Evolutionary conservation across 257 asterid species (phyloP), one percentile per base, ranked within the genome.

Genomic region (Penstemon eatonii): DNA sequence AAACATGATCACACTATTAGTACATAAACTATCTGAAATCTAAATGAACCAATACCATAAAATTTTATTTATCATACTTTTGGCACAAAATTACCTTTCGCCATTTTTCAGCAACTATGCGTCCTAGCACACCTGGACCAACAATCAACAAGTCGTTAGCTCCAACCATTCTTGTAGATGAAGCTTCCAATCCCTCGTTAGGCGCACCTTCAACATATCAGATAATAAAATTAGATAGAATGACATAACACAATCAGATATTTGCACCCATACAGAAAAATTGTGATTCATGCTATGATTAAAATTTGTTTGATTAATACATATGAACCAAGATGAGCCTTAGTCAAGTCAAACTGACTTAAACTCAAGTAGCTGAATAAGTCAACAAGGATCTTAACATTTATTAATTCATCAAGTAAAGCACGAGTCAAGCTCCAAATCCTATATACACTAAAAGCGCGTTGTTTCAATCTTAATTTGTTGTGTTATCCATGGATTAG

Each of bases 81-180:
- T 19, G 54, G 8, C 13, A 13, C 53, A 56, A 6, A 67, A 55
- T n/a, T 86, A 92, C 99, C 95, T 89, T 75, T 76, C 87, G 78
- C 99, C 97, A 93, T 81, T 86, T 82, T 74, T 89, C 89, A 66
- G 99, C 97, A 56, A 93, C 94, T 50, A 88, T 76, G 47, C 96
- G 96, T 45, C 99, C 99, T 55, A 93, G 81, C 75, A 93, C 97
- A 53, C 99, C 99, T 3, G 99, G 97, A 68, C 99, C 99, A 71
- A 93, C 88, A 44, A 93, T 91, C 85, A 93, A 76, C 80, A 93
- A 82, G 69, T 93, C 97, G 75, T 72, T 74, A 68, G 85, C 85
- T 77, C 96, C 97, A 68, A 89, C 68, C 7, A 60, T 54, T 62
- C 79, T 66, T 40, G 82, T 62, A 39, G 94, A 79, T 15, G 86